Evolutionary conservation across 805 yeast genomes (phyloP), one percentile per base, ranked within the genome.

Genomic region (Monosporozyma siamensis): DNA sequence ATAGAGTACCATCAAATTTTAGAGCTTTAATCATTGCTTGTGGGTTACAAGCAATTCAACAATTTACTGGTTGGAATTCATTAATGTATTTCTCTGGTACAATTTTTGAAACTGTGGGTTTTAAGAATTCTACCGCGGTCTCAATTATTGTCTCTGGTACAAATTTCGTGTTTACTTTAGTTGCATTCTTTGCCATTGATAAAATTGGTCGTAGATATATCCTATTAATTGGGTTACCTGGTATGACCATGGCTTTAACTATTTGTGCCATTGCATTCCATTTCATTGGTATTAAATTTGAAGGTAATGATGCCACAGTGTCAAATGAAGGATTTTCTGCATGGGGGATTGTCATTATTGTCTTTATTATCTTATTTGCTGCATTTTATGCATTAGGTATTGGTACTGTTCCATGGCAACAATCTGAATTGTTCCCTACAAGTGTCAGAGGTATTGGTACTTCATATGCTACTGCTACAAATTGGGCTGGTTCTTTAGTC

Each of bases 331-430:
- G 78, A 5, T 78, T 81, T 42, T 66, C 78, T 22, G 79, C 87
- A 2, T 89, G 97, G 96, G 95, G 96, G 17, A 76, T 84, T 48
- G 79, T 89, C 12, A 78, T 90, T 42, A 82, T 92, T 48, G 71
- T 88, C 30, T 80, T 87, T 41, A 88, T 89, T 85, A 86, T 90
- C 49, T 61, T 78, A 32, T 92, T 71, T 58, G 96, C 89, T 37
- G 96, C 95, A 3, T 78, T 82, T 42, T 90, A 89, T 61, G 95
- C 97, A 39, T 69, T 86, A 51, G 97, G 97, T 52, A 85, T 89
- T 52, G 98, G 98, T 66, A 89, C 90, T 63, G 92, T 87, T 43
- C 97, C 97, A 44, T 90, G 98, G 98, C 95, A 90, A 60, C 97
- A 92, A 59, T 82, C 90, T 44, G 98, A 90, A 65, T 69, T 90